Evolutionary conservation across 148 eudicot species (phyloP).

Genomic region (Vaccinium darrowii): DNA sequence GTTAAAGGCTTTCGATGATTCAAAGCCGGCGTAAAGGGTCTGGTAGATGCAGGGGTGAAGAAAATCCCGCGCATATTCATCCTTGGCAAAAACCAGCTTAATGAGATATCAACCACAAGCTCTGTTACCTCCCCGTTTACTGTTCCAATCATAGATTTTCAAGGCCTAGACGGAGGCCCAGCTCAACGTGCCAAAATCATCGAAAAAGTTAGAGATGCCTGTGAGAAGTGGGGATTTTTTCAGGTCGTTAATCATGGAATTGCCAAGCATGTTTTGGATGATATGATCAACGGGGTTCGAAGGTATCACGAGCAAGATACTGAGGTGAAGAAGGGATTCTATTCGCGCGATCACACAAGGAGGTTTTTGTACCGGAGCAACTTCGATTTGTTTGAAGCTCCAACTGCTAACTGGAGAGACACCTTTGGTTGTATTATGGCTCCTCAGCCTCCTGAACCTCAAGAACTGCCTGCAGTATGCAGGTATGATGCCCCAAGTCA

Average conservation of each 20-base stretch:
- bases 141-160: constrained; percentile 26
- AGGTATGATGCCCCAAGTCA: background rate
- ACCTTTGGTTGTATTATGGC: constrained; percentile 17
- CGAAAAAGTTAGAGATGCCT: constrained; percentile 17
- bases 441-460: constrained; percentile 15
- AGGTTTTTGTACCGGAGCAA: background rate
- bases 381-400: constrained; percentile 15
- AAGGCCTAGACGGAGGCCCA: background rate
- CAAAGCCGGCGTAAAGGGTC: constrained; percentile 39
- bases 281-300: constrained; percentile 13
- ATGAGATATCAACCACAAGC: too few species aligned
- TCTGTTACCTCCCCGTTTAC: background rate
- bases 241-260: constrained; percentile 39
- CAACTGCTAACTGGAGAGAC: constrained; percentile 22
- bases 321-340: constrained; percentile 17
- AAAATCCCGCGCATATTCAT: constrained; percentile 30
- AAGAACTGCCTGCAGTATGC: constrained; percentile 14
- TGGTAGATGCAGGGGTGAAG: constrained; percentile 25
- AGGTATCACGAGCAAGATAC: constrained; percentile 14
- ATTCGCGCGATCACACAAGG: background rate
- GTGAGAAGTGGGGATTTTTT: constrained; percentile 33
- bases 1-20: constrained; percentile 30
- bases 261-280: constrained; percentile 1
- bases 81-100: constrained; percentile 19
- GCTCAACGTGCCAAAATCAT: background rate